phyloP scores from a whole-genome alignment of 345 rosid species.

The Carallia brachiata region DNA sequence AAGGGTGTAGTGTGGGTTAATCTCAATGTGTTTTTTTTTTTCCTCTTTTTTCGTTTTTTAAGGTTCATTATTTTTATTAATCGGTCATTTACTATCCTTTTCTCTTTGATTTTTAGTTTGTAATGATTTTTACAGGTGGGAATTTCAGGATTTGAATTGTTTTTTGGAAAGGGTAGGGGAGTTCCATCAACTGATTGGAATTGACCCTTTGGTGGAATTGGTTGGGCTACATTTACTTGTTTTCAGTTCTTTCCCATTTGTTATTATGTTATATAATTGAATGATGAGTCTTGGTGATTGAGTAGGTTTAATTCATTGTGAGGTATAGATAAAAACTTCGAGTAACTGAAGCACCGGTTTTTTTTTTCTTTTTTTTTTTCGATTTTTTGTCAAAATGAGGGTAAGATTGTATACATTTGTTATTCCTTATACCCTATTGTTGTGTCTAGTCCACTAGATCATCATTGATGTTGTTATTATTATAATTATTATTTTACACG shows the following conservation, averaged over 20 bases:
- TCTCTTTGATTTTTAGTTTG: not conserved
- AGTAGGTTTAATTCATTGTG: too few species aligned
- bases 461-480: too few species aligned
- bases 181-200: slow-evolving; percentile 1
- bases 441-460: too few species aligned
- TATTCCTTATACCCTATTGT: too few species aligned
- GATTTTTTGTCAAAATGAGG: too few species aligned
- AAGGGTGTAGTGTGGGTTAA: not conserved
- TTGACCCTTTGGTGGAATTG: not conserved
- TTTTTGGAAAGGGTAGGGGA: not conserved
- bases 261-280: too few species aligned
- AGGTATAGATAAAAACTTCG: too few species aligned
- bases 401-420: too few species aligned
- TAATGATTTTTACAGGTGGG: not conserved
- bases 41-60: not conserved
- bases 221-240: not conserved
- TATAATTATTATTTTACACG: slow-evolving; percentile 32
- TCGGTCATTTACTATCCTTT: not conserved
- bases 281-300: too few species aligned
- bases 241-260: not conserved
- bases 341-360: too few species aligned
- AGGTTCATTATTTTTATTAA: not conserved
- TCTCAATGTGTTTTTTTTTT: not conserved
- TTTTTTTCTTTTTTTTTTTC: too few species aligned
- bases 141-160: not conserved